These are phyloP conservation scores for Populus euphratica DNA, from an alignment of 345 rosid genomes.

Conservation along the genomic window DNA sequence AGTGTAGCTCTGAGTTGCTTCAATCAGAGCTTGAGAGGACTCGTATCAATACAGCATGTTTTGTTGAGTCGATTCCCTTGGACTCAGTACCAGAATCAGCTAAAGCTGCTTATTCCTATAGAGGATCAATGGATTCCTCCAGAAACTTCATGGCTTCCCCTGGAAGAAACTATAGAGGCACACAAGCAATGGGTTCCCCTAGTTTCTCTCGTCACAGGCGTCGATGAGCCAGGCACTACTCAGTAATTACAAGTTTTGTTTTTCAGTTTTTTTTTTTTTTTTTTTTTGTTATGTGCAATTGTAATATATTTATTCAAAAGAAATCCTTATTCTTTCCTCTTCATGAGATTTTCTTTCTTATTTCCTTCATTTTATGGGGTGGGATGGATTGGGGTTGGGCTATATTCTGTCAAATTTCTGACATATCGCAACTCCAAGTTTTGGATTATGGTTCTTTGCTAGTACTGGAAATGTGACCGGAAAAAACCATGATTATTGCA, in stretches of 20 bases:
- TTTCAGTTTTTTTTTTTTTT: not conserved
- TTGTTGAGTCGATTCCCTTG: conserved; percentile 59
- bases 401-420: not conserved
- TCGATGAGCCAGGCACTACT: conserved; percentile 31
- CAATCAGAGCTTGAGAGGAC: conserved; percentile 87
- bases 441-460: not conserved
- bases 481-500: not conserved
- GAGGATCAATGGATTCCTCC: conserved; percentile 68
- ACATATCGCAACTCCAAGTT: not conserved
- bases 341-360: not conserved
- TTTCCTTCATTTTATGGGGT: not conserved
- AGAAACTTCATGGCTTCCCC: conserved; percentile 58
- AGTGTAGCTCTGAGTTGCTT: conserved; percentile 69
- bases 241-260: conserved; percentile 6
- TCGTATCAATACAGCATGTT: conserved; percentile 88
- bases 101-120: conserved; percentile 55
- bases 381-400: not conserved
- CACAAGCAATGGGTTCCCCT: conserved; percentile 52
- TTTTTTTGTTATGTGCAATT: conserved; percentile 13
- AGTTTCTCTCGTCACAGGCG: conserved; percentile 52
- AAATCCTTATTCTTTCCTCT: conserved; percentile 14
- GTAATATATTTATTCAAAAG: conserved; percentile 8
- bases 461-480: not conserved
- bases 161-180: conserved; percentile 30
- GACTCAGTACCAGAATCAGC: conserved; percentile 65